Conservation (phyloP, 106 monocot species). For the Triglochin maritima region DNA sequence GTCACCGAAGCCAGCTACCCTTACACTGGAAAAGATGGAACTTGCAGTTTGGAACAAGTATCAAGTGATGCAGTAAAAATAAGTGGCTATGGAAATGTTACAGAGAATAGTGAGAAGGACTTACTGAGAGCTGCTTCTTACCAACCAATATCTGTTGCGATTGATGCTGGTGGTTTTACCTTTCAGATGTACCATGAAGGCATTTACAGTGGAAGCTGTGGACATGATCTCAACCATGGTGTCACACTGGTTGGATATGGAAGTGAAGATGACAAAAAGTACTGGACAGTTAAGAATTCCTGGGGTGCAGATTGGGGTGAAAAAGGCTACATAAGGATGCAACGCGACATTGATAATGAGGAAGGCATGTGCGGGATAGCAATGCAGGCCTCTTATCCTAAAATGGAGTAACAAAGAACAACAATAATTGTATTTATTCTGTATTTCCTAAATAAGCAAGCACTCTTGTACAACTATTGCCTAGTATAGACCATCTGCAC, state of each 20-base stretch:
- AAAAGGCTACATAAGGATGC: constrained; percentile 17
- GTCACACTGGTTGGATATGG: constrained; percentile 20
- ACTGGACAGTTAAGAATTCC: constrained; percentile 24
- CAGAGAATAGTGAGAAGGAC: constrained; percentile 5
- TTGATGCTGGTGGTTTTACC: constrained; percentile 8
- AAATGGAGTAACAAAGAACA: neutral
- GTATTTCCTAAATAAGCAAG: neutral
- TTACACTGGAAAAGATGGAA: constrained; percentile 5
- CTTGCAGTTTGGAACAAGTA: neutral
- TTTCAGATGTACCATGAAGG: constrained; percentile 18
- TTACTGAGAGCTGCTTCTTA: constrained; percentile 4
- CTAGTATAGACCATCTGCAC: neutral
- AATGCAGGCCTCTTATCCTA: constrained; percentile 12
- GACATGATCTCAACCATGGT: constrained; percentile 10
- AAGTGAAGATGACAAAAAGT: neutral
- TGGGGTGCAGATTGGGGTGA: constrained; percentile 16
- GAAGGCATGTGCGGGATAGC: constrained; percentile 20
- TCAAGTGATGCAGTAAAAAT: constrained; percentile 2
- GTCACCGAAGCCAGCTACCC: constrained; percentile 12
- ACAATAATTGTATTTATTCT: neutral
- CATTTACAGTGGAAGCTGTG: constrained; percentile 2
- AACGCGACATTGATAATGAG: neutral
- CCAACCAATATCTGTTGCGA: constrained; percentile 14
- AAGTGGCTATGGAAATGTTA: constrained; percentile 12
- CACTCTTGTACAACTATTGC: neutral